These are phyloP conservation scores for Scleromitrula shiraiana DNA, from an alignment of 2,329 filamentous ascomycete genomes.

Conservation along the genomic window DNA sequence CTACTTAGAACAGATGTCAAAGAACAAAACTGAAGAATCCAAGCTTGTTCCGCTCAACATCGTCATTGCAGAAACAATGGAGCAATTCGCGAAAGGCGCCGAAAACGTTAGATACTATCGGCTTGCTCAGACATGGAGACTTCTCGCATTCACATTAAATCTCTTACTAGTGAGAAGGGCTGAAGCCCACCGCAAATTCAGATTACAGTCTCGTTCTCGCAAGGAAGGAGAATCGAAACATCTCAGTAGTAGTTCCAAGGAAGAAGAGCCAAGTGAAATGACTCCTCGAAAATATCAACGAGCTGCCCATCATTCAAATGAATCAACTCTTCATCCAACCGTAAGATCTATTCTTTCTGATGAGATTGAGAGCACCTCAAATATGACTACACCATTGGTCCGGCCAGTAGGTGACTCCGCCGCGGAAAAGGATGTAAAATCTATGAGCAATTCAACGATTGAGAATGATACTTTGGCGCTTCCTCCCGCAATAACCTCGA, in stretches of 20 bases:
- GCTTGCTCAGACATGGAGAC: constrained; percentile 56
- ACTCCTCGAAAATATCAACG: constrained; percentile 21
- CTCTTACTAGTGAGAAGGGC: constrained; percentile 47
- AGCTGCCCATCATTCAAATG: constrained; percentile 8
- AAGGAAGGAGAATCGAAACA: constrained; percentile 22
- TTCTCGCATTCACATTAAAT: constrained; percentile 48
- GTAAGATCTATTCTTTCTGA: constrained; percentile 20
- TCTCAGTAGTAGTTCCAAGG: constrained; percentile 15
- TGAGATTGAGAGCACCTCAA: constrained; percentile 55
- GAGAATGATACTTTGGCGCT: constrained; percentile 26
- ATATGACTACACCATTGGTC: constrained; percentile 51
- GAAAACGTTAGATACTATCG: constrained; percentile 49
- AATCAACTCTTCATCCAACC: constrained; percentile 14
- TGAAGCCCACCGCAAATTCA: constrained; percentile 47
- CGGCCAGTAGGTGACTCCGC: constrained; percentile 38
- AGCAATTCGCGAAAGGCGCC: constrained; percentile 49
- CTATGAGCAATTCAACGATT: constrained; percentile 26
- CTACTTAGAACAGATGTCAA: constrained; percentile 46
- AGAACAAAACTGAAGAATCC: neutral
- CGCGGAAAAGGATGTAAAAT: constrained; percentile 17
- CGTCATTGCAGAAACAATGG: constrained; percentile 43
- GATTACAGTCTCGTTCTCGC: constrained; percentile 27
- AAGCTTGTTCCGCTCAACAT: constrained; percentile 17
- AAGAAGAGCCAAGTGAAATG: constrained; percentile 15
- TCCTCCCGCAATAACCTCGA: constrained; percentile 21